These are phyloP conservation scores for Mycena leptocephala DNA, from an alignment of 768 basidiomycete species.

Conservation along the genomic window DNA sequence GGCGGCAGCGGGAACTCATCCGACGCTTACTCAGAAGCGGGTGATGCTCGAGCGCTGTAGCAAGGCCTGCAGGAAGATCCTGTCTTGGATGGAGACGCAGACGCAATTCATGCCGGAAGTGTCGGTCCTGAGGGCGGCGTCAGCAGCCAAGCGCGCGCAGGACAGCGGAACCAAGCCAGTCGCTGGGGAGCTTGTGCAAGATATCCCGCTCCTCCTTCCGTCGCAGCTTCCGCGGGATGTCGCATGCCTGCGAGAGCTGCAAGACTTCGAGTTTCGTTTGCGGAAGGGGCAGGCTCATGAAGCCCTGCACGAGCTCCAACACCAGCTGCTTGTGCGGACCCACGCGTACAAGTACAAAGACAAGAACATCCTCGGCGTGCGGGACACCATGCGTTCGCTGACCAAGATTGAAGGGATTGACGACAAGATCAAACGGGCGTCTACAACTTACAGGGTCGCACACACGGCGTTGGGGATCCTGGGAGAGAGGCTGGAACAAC, in stretches of 20 bases:
- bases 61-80: neutral
- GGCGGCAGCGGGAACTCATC: neutral
- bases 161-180: neutral
- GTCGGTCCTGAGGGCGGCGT: neutral
- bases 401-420: too few relatives aligned
- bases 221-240: neutral
- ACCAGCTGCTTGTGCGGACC: neutral
- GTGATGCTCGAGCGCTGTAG: constrained; percentile 12
- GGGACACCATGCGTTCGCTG: neutral
- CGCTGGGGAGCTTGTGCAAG: neutral
- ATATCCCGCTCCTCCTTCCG: neutral
- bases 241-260: neutral
- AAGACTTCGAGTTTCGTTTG: neutral
- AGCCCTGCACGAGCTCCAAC: neutral
- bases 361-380: neutral
- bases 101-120: constrained; percentile 1
- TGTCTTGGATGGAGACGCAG: constrained; percentile 5
- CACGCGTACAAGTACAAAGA: constrained; percentile 15
- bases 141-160: neutral
- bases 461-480: neutral
- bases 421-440: neutral
- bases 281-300: constrained; percentile 4
- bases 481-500: neutral
- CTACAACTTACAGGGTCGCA: neutral
- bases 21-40: neutral